Conservation (phyloP, 495 filamentous ascomycete genomes). For the Usnea hakonensis region DNA sequence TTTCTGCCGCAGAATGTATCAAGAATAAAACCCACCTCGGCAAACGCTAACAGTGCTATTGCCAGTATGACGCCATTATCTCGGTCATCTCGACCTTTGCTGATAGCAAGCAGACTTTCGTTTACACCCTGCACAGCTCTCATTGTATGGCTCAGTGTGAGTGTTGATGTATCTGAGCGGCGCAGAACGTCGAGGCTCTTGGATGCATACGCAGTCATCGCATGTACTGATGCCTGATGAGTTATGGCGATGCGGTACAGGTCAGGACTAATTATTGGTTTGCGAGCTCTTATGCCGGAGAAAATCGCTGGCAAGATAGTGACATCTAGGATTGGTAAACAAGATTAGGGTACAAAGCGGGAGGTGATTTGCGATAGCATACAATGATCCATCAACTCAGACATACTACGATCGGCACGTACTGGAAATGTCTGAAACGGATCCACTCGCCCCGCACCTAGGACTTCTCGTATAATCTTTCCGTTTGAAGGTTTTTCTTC, state of each 20-base stretch:
- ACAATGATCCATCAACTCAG: background rate
- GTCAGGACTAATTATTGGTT: background rate
- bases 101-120: background rate
- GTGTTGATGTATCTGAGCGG: background rate
- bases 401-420: background rate
- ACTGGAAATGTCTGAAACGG: background rate
- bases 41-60: background rate
- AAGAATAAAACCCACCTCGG: background rate
- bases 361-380: background rate
- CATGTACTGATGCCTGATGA: background rate
- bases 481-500: background rate
- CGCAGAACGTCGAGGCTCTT: background rate
- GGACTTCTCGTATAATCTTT: background rate
- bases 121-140: background rate
- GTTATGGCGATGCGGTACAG: background rate
- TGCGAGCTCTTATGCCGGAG: background rate
- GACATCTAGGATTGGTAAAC: background rate
- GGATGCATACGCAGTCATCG: background rate
- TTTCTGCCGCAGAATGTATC: background rate
- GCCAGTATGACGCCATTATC: background rate
- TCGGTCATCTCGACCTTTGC: background rate
- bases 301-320: background rate
- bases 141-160: background rate
- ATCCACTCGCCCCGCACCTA: background rate
- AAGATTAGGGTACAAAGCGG: background rate